Conservation (phyloP, 2,329 filamentous ascomycete species). For the Seiridium cupressi region DNA sequence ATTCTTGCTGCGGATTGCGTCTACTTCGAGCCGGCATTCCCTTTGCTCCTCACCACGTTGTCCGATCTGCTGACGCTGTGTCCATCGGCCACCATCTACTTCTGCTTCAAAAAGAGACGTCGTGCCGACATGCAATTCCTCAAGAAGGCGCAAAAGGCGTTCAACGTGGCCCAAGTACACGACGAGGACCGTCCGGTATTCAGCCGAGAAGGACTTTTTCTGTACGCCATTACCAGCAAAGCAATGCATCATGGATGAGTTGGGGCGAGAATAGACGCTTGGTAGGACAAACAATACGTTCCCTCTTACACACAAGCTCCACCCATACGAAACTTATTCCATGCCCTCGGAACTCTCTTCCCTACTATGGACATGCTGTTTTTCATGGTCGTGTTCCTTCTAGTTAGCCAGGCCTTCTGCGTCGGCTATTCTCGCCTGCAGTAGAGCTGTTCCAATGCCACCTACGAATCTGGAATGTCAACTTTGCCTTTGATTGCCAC, state of each 20-base stretch:
- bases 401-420: no score
- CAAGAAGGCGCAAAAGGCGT: slow-evolving; percentile 66
- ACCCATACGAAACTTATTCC: not conserved
- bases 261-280: slow-evolving; percentile 10
- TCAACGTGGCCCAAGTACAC: slow-evolving; percentile 59
- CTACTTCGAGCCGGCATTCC: slow-evolving; percentile 95
- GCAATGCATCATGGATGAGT: not conserved
- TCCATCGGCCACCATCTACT: slow-evolving; percentile 64
- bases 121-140: slow-evolving; percentile 76
- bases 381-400: no score
- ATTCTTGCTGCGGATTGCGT: slow-evolving; percentile 96
- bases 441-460: no score
- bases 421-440: no score
- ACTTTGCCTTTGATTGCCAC: no score
- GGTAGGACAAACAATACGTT: not conserved
- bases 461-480: no score
- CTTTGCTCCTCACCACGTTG: slow-evolving; percentile 77
- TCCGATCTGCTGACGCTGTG: slow-evolving; percentile 71
- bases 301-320: not conserved
- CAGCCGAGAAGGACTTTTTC: slow-evolving; percentile 56
- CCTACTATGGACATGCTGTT: no score
- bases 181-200: slow-evolving; percentile 61
- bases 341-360: no score
- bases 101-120: slow-evolving; percentile 93
- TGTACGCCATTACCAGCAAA: slow-evolving; percentile 55